These are phyloP conservation scores for Trichophyton mentagrophytes DNA, from an alignment of 2,329 filamentous ascomycete genomes.

Conservation along the genomic window DNA sequence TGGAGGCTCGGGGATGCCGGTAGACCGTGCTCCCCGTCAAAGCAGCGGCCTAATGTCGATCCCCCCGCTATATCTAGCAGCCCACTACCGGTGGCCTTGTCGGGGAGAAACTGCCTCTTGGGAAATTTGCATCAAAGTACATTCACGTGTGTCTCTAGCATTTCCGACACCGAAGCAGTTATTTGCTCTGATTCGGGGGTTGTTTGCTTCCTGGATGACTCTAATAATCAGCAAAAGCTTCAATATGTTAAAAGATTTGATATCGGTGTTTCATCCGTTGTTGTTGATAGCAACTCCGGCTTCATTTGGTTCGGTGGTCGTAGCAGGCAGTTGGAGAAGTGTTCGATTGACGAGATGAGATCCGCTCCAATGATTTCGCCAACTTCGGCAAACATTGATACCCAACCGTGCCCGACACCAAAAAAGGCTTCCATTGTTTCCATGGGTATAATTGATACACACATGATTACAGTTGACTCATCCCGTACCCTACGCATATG, in stretches of 20 bases:
- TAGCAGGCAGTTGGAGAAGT: conserved; percentile 42
- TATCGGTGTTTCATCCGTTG: conserved; percentile 56
- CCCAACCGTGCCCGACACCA: conserved; percentile 17
- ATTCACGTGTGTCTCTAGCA: conserved; percentile 63
- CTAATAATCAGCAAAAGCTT: conserved; percentile 57
- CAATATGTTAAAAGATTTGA: conserved; percentile 52
- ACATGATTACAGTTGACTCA: conserved; percentile 62
- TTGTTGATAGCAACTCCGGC: conserved; percentile 43
- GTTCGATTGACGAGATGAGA: conserved; percentile 31
- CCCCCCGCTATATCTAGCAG: conserved; percentile 22
- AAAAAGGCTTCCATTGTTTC: conserved; percentile 42
- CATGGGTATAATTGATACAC: conserved; percentile 54
- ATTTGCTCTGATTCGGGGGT: conserved; percentile 80
- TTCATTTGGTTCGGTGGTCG: conserved; percentile 57
- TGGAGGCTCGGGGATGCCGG: conserved; percentile 68
- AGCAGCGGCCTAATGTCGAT: conserved; percentile 42
- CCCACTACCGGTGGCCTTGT: conserved; percentile 53
- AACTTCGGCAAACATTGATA: conserved; percentile 15
- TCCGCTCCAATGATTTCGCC: conserved; percentile 17
- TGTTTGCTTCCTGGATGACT: conserved; percentile 76
- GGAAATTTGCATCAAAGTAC: conserved; percentile 69
- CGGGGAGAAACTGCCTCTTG: conserved; percentile 77
- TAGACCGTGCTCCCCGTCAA: conserved; percentile 46
- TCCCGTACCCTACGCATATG: conserved; percentile 56
- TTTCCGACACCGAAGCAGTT: conserved; percentile 62